Conservation (phyloP, 2,329 filamentous ascomycete genomes). For the Phialophora expanda region DNA sequence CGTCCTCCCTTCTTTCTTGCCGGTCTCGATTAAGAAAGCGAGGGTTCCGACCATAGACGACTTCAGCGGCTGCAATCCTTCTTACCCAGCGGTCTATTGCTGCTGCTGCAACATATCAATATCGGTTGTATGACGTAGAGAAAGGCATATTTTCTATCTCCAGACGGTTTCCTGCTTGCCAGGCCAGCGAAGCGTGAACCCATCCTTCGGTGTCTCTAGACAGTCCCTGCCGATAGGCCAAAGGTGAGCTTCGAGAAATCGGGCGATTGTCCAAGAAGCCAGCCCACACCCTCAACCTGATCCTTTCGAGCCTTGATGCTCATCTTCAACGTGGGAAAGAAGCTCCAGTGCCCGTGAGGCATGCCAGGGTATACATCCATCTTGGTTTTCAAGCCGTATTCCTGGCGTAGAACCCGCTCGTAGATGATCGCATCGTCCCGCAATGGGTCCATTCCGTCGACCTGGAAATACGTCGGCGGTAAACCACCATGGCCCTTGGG, state of each 20-base stretch:
- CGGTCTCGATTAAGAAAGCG: too few species aligned
- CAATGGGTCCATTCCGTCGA: constrained; percentile 26
- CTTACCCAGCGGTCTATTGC: too few species aligned
- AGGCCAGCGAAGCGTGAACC: too few species aligned
- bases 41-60: too few species aligned
- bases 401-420: constrained; percentile 31
- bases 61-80: too few species aligned
- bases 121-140: too few species aligned
- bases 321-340: constrained; percentile 38
- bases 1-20: too few species aligned
- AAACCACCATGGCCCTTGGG: constrained; percentile 39
- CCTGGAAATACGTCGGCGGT: constrained; percentile 35
- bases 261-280: constrained; percentile 19
- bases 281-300: constrained; percentile 19
- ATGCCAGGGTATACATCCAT: constrained; percentile 44
- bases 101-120: too few species aligned
- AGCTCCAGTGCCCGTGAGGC: constrained; percentile 40
- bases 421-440: constrained; percentile 37
- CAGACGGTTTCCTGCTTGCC: too few species aligned
- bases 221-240: background rate
- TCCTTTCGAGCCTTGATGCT: constrained; percentile 32
- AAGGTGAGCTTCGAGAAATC: constrained; percentile 14
- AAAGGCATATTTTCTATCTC: too few species aligned
- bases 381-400: constrained; percentile 39
- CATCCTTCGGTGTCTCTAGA: too few species aligned